phyloP scores from a whole-genome alignment of 2,329 filamentous ascomycete species.

The Hypoxylon sp. region DNA sequence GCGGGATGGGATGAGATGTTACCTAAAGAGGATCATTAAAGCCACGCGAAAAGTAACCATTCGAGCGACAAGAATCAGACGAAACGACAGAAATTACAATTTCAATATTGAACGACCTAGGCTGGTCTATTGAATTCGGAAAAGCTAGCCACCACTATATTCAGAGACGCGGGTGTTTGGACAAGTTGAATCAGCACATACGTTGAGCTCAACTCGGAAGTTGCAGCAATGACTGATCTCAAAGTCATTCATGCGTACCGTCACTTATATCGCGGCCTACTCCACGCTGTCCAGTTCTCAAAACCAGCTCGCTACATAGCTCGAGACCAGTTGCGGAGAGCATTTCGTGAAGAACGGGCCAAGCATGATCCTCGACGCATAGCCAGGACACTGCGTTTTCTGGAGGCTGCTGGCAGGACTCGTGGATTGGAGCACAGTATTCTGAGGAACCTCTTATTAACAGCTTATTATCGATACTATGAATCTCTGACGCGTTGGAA shows the following conservation, averaged over 20 bases:
- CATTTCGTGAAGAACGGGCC: conserved; percentile 66
- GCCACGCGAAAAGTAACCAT: neutral
- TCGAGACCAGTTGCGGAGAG: conserved; percentile 69
- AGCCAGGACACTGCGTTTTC: conserved; percentile 76
- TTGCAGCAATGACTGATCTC: conserved; percentile 50
- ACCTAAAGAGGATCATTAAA: conserved; percentile 3
- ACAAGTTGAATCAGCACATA: neutral
- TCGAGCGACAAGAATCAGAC: neutral
- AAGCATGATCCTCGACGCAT: conserved; percentile 65
- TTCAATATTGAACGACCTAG: neutral
- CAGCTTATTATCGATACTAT: conserved; percentile 56
- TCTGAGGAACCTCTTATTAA: conserved; percentile 74
- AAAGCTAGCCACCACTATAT: no score
- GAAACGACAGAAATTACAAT: neutral
- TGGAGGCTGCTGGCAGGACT: conserved; percentile 72
- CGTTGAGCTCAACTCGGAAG: neutral
- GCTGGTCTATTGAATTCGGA: neutral
- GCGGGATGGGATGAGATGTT: neutral
- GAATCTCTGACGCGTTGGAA: conserved; percentile 50
- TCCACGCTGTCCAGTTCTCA: conserved; percentile 80
- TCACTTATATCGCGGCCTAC: conserved; percentile 72
- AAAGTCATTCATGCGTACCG: conserved; percentile 76
- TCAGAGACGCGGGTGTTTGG: neutral
- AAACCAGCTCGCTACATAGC: conserved; percentile 74
- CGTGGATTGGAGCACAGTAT: conserved; percentile 79